A percentile compares a stretch with the other conserved stretches of the same genome.
Evolutionary conservation across 2,329 filamentous ascomycete genomes (phyloP).

Genomic region (Dactylella cylindrospora): DNA sequence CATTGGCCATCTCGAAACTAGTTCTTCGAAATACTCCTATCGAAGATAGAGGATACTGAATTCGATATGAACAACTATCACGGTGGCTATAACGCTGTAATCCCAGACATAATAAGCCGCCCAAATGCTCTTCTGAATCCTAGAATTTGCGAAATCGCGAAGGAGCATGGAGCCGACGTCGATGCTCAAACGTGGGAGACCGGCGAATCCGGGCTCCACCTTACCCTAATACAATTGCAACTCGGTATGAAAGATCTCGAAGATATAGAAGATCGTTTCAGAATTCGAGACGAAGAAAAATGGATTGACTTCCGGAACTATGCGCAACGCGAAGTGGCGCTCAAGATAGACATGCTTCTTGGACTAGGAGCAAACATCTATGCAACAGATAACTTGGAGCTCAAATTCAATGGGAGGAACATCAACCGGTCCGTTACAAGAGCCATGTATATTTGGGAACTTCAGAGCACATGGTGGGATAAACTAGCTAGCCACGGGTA

Average conservation of each 20-base stretch:
- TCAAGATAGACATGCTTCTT: constrained; percentile 1
- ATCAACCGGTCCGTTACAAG: constrained; percentile 18
- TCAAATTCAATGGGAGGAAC: constrained; percentile 7
- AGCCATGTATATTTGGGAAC: constrained; percentile 10
- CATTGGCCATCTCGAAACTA: constrained; percentile 1
- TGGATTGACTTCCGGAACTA: constrained; percentile 13
- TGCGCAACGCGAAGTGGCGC: neutral
- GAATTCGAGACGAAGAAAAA: neutral
- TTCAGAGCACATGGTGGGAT: constrained; percentile 31
- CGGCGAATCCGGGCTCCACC: constrained; percentile 19
- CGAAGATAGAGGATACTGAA: neutral
- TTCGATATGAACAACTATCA: constrained; percentile 33
- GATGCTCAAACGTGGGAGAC: constrained; percentile 3
- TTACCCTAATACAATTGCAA: constrained; percentile 1
- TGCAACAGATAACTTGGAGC: constrained; percentile 6
- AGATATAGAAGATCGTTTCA: too few relatives aligned
- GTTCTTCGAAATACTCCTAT: constrained; percentile 20
- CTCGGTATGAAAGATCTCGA: too few relatives aligned
- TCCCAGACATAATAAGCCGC: constrained; percentile 6
- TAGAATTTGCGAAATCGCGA: constrained; percentile 16
- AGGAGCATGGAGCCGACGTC: constrained; percentile 18
- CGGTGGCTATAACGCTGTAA: constrained; percentile 18
- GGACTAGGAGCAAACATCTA: constrained; percentile 20
- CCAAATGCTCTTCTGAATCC: neutral
- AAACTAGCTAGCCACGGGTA: neutral